Evolutionary conservation across 1,139 yeast genomes (phyloP).

Genomic region (Debaryomycetaceae sp.): DNA sequence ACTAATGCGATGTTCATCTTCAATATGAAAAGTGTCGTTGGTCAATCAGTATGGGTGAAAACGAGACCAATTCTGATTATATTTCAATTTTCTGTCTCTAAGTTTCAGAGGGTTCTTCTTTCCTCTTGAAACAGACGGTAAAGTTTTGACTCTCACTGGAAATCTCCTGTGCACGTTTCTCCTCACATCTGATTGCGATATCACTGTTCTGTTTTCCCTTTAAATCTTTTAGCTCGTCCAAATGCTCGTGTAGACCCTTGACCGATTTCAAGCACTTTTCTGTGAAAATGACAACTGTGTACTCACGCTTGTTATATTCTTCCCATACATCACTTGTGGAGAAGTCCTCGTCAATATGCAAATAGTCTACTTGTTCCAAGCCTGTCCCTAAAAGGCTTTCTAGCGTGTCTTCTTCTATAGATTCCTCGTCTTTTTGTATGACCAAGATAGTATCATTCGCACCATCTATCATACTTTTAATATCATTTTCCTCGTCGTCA

Average conservation of each 20-base stretch:
- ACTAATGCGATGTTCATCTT: no score
- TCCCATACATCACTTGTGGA: not conserved
- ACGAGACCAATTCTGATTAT: no score
- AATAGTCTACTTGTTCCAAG: not conserved
- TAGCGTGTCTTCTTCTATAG: slow-evolving; percentile 9
- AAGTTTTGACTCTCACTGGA: no score
- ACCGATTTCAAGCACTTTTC: not conserved
- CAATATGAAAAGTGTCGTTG: no score
- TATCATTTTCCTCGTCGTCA: not conserved
- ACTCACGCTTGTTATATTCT: not conserved
- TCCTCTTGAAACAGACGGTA: no score
- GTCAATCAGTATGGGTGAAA: no score
- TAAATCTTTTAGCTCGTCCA: not conserved
- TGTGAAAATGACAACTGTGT: not conserved
- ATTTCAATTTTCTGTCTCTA: no score
- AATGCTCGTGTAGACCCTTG: not conserved
- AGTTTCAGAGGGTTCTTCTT: no score
- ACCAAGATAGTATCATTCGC: not conserved
- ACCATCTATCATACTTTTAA: not conserved
- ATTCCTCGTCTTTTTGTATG: not conserved
- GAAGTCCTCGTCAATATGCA: not conserved
- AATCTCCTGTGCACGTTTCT: no score
- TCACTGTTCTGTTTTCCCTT: not conserved
- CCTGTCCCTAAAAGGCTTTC: not conserved
- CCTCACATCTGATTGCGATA: no score